Percentiles rank a stretch among this genome's conserved stretches.
Evolutionary conservation across 2,329 filamentous ascomycete genomes (phyloP).

Genomic region (Ophiostoma montium): DNA sequence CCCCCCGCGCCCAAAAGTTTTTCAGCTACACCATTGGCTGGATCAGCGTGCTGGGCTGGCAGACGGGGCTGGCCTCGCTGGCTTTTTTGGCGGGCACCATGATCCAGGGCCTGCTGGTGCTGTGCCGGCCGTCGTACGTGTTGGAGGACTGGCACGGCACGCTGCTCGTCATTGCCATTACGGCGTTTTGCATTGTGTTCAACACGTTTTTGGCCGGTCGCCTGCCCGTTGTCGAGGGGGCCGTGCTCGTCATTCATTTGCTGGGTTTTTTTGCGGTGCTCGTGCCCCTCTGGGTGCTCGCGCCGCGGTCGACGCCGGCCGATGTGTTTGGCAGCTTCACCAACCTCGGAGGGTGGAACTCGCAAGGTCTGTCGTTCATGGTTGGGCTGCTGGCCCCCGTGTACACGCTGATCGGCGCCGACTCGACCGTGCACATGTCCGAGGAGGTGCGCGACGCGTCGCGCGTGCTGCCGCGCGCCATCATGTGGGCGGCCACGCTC

Average conservation of each 20-base stretch:
- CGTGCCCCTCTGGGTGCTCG: slow-evolving; percentile 17
- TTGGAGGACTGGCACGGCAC: slow-evolving; percentile 33
- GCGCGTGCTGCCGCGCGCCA: slow-evolving; percentile 22
- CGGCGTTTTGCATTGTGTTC: slow-evolving; percentile 31
- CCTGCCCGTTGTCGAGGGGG: slow-evolving; percentile 35
- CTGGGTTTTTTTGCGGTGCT: slow-evolving; percentile 26
- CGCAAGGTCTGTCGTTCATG: slow-evolving; percentile 30
- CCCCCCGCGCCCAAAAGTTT: slow-evolving; percentile 32
- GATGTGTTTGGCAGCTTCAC: slow-evolving; percentile 31
- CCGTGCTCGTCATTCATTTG: slow-evolving; percentile 36
- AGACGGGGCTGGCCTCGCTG: slow-evolving; percentile 23
- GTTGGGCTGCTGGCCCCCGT: slow-evolving; percentile 29
- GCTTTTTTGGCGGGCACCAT: slow-evolving; percentile 31
- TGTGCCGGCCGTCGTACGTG: slow-evolving; percentile 26
- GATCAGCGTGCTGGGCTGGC: slow-evolving; percentile 36
- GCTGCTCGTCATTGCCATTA: slow-evolving; percentile 32
- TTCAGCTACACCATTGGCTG: slow-evolving; percentile 40
- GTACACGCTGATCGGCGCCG: slow-evolving; percentile 23
- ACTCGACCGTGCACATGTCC: slow-evolving; percentile 23
- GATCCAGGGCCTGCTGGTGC: slow-evolving; percentile 29
- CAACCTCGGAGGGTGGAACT: slow-evolving; percentile 34
- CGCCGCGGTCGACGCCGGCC: slow-evolving; percentile 12
- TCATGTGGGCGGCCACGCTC: slow-evolving; percentile 21
- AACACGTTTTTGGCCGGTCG: slow-evolving; percentile 32
- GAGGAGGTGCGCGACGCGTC: slow-evolving; percentile 26